Percentiles rank a stretch among this genome's conserved stretches.
phyloP scores from a whole-genome alignment of 192 early-diverging fungal genomes.

The Cladochytrium replicatum region DNA sequence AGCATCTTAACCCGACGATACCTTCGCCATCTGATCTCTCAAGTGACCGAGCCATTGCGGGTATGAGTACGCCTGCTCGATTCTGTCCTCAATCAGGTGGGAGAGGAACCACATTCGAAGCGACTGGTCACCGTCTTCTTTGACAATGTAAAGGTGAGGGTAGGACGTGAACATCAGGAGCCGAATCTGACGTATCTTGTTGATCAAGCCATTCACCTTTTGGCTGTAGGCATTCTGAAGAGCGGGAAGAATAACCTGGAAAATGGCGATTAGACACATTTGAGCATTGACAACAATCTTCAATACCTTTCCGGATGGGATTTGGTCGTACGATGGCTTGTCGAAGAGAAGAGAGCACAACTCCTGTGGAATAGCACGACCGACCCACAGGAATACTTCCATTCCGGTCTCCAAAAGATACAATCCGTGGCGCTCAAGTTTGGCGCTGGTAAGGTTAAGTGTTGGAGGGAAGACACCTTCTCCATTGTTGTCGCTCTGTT shows the following conservation, averaged over 20 bases:
- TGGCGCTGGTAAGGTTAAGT: conserved; percentile 75
- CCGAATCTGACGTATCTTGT: conserved; percentile 57
- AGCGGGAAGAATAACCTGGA: conserved; percentile 55
- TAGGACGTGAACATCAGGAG: conserved; percentile 48
- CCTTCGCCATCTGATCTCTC: conserved; percentile 25
- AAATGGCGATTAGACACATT: too few relatives aligned
- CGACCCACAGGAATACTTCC: conserved; percentile 85
- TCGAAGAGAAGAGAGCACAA: conserved; percentile 68
- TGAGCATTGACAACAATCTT: conserved; percentile 10
- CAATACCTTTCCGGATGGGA: conserved; percentile 67
- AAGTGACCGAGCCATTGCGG: conserved; percentile 37
- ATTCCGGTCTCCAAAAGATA: conserved; percentile 76
- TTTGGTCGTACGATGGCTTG: conserved; percentile 60
- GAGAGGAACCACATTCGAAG: conserved; percentile 76
- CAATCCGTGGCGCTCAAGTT: conserved; percentile 72
- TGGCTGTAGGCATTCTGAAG: conserved; percentile 64
- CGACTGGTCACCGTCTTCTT: conserved; percentile 83
- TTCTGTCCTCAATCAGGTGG: conserved; percentile 88
- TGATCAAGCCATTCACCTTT: conserved; percentile 65
- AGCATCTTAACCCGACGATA: too few relatives aligned
- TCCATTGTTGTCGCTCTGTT: conserved; percentile 43
- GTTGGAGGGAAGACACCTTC: conserved; percentile 59
- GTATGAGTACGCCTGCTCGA: conserved; percentile 47
- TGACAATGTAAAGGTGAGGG: conserved; percentile 73
- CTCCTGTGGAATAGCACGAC: conserved; percentile 63